Evolutionary conservation across 2,329 filamentous ascomycete species (phyloP).

Genomic region (Herpomyces periplanetae): DNA sequence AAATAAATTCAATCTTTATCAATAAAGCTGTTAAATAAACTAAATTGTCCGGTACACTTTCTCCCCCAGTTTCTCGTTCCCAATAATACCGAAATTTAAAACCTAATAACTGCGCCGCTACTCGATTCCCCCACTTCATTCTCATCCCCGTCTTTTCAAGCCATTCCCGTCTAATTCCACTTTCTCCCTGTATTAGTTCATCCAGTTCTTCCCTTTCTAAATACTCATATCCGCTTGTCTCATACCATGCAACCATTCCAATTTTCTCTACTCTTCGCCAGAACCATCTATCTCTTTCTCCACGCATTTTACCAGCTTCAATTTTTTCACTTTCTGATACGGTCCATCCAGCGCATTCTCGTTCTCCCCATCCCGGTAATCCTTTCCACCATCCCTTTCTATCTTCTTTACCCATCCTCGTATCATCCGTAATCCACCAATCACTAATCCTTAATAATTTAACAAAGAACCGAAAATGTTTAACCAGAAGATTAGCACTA

Average conservation of each 20-base stretch:
- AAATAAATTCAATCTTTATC: constrained; percentile 90
- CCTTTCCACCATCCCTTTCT: constrained; percentile 16
- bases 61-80: constrained; percentile 31
- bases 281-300: constrained; percentile 28
- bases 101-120: constrained; percentile 69
- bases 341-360: constrained; percentile 20
- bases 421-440: constrained; percentile 53
- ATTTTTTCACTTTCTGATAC: constrained; percentile 27
- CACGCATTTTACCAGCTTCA: constrained; percentile 15
- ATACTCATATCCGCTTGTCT: constrained; percentile 10
- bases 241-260: constrained; percentile 53
- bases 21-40: constrained; percentile 66
- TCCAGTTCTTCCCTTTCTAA: constrained; percentile 8
- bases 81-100: constrained; percentile 93
- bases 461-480: constrained; percentile 71
- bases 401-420: constrained; percentile 12
- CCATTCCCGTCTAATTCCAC: constrained; percentile 26
- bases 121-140: constrained; percentile 48
- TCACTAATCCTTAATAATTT: constrained; percentile 66
- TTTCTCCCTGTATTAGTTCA: constrained; percentile 11
- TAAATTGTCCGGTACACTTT: constrained; percentile 56
- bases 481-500: constrained; percentile 66
- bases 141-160: constrained; percentile 39
- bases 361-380: constrained; percentile 52
- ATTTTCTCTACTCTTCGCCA: constrained; percentile 39